These are phyloP conservation scores for Yamadazyma nakazawae DNA, from an alignment of 805 yeast genomes.

Conservation along the genomic window DNA sequence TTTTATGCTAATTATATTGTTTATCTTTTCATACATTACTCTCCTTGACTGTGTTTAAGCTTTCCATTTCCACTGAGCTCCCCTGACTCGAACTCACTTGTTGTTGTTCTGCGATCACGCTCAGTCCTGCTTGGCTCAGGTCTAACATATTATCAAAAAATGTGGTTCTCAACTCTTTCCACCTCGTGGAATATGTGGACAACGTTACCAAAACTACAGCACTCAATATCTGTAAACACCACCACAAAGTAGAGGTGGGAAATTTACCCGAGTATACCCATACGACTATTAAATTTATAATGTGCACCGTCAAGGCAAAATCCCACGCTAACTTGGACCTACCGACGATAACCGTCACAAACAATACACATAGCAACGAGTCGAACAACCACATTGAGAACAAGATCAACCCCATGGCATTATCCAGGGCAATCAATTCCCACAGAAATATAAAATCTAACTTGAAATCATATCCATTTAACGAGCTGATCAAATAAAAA, in stretches of 20 bases:
- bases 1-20: not conserved
- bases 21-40: not conserved
- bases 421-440: conserved; percentile 68
- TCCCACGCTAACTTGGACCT: conserved; percentile 94
- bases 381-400: conserved; percentile 78
- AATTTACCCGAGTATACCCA: conserved; percentile 62
- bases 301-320: conserved; percentile 90
- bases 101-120: not conserved
- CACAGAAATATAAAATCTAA: conserved; percentile 77
- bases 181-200: conserved; percentile 87
- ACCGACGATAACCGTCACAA: conserved; percentile 84
- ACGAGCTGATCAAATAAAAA: conserved; percentile 59
- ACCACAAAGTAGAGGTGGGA: conserved; percentile 78
- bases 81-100: conserved; percentile 8
- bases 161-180: conserved; percentile 87
- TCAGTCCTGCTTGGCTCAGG: conserved; percentile 33
- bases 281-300: conserved; percentile 67
- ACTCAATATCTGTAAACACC: conserved; percentile 72
- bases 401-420: conserved; percentile 76
- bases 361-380: conserved; percentile 76
- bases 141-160: conserved; percentile 84
- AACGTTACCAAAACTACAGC: conserved; percentile 66
- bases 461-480: conserved; percentile 69
- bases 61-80: conserved; percentile 10
- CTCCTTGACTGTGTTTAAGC: conserved; percentile 6